phyloP scores from a whole-genome alignment of 306 rosid genomes.

The Quercus cerris region DNA sequence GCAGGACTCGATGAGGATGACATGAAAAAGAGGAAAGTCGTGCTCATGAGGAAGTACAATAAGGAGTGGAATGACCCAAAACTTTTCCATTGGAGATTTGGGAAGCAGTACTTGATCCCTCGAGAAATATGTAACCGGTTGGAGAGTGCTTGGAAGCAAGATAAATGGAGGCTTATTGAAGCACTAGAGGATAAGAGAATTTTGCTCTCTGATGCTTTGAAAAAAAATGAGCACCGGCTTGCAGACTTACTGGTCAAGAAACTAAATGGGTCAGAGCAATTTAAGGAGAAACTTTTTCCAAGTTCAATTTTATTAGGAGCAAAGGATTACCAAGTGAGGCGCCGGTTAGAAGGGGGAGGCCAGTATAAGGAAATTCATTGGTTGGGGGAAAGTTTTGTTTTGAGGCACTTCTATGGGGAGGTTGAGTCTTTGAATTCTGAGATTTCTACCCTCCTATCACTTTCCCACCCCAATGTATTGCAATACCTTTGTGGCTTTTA shows the following conservation, averaged over 20 bases:
- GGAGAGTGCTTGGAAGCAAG: slow-evolving; percentile 71
- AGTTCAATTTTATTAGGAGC: slow-evolving; percentile 47
- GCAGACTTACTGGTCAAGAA: slow-evolving; percentile 54
- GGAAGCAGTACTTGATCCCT: slow-evolving; percentile 86
- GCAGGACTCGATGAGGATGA: slow-evolving; percentile 70
- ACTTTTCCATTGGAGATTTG: slow-evolving; percentile 86
- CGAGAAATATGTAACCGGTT: slow-evolving; percentile 50
- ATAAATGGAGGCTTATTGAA: slow-evolving; percentile 72
- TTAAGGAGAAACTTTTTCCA: slow-evolving; percentile 37
- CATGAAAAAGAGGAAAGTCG: slow-evolving; percentile 60
- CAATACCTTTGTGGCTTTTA: slow-evolving; percentile 70
- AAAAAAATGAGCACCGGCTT: slow-evolving; percentile 53
- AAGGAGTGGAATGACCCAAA: slow-evolving; percentile 74
- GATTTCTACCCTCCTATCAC: slow-evolving; percentile 50
- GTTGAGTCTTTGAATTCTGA: slow-evolving; percentile 38
- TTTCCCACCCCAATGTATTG: slow-evolving; percentile 74
- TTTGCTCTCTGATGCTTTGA: slow-evolving; percentile 11
- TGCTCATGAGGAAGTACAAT: slow-evolving; percentile 60
- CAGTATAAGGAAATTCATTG: slow-evolving; percentile 82
- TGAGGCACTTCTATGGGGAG: slow-evolving; percentile 64
- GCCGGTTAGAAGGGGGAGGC: slow-evolving; percentile 60
- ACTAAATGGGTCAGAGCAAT: slow-evolving; percentile 32
- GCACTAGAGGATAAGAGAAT: slow-evolving; percentile 48
- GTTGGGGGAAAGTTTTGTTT: slow-evolving; percentile 79
- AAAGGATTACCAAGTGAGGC: slow-evolving; percentile 60